Evolutionary conservation across 495 filamentous ascomycete genomes (phyloP), one percentile per base, ranked within the genome.

Genomic region (Tuber borchii): DNA sequence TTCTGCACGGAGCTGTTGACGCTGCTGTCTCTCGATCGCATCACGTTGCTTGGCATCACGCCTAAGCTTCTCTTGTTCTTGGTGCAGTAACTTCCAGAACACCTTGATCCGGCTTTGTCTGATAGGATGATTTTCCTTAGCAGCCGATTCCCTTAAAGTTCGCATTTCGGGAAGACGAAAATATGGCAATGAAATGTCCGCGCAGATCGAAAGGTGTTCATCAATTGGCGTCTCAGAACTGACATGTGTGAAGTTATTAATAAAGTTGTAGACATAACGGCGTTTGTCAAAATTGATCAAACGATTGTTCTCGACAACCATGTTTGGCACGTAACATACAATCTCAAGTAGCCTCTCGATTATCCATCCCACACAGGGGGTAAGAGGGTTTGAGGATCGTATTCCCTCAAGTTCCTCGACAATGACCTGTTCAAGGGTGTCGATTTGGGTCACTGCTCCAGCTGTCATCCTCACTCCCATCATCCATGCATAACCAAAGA

Each of bases 281-380:
- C 83, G 76, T 73, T 84, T 84, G 70, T 84, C 83, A 70, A 84
- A 84, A 44, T 84, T 84, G 37, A 84, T 84, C 40, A 84, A 77
- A 61, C 83, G 82, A 45, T 84, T 82, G 44, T 83, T 84, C 34
- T 84, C 83, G 37, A 84, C 83, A 20, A 83, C 80, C 83, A 84
- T 84, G 69, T 84, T 84, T 9, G 83, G 83, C 39, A 84, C 83
- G 48, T 82, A 83, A 56, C 83, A 84, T 71, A 84, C 79, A 56
- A 84, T 84, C 70, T 84, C 83, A 16, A 84, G 51, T 46, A 84
- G 73, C 44, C 83, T 75, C 73, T 84, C 83, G 69, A 84, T 79
- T 31, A 83, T 78, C 83, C 83, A 84, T 34, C 82, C 82, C 20
- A 78, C 82, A 45, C 83, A 83, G 14, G 83, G 83, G 39, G 82